Percentiles rank a stretch among this genome's conserved stretches.
Evolutionary conservation across 768 basidiomycete species (phyloP).

Genomic region (Zangia roseola): DNA sequence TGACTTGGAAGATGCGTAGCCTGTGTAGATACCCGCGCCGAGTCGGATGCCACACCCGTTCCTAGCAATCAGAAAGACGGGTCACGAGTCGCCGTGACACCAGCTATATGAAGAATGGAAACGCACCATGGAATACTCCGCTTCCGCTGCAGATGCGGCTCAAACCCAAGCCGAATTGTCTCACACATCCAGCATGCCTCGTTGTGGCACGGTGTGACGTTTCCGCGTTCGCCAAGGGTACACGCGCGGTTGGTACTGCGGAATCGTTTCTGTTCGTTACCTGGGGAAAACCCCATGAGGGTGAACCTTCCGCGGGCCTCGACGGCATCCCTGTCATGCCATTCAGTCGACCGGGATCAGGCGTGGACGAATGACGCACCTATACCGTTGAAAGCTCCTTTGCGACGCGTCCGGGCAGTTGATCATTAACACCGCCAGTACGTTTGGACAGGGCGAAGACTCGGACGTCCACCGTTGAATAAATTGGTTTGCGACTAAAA

Average conservation of each 20-base stretch:
- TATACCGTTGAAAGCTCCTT: constrained; percentile 16
- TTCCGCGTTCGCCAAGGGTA: constrained; percentile 20
- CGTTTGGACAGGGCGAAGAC: constrained; percentile 5
- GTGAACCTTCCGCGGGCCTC: constrained; percentile 13
- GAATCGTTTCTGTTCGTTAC: constrained; percentile 27
- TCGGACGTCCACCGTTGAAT: constrained; percentile 8
- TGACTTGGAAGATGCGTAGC: constrained; percentile 22
- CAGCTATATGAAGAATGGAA: neutral
- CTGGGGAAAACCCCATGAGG: neutral
- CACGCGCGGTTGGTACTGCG: constrained; percentile 23
- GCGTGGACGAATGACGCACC: neutral
- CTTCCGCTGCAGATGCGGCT: constrained; percentile 21
- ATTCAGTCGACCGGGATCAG: neutral
- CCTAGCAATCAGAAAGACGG: constrained; percentile 11
- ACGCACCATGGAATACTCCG: constrained; percentile 11
- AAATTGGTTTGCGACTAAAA: constrained; percentile 15
- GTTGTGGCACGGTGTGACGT: constrained; percentile 13
- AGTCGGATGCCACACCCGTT: constrained; percentile 19
- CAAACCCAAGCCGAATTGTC: constrained; percentile 22
- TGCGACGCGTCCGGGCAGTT: constrained; percentile 16
- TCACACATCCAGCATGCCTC: constrained; percentile 19
- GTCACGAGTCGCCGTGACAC: too few species aligned
- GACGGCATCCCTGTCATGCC: constrained; percentile 10
- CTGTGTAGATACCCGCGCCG: constrained; percentile 28
- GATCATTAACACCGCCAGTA: constrained; percentile 20